Evolutionary conservation across 495 filamentous ascomycete genomes (phyloP).

Genomic region (Staphylotrichum tortipilum): DNA sequence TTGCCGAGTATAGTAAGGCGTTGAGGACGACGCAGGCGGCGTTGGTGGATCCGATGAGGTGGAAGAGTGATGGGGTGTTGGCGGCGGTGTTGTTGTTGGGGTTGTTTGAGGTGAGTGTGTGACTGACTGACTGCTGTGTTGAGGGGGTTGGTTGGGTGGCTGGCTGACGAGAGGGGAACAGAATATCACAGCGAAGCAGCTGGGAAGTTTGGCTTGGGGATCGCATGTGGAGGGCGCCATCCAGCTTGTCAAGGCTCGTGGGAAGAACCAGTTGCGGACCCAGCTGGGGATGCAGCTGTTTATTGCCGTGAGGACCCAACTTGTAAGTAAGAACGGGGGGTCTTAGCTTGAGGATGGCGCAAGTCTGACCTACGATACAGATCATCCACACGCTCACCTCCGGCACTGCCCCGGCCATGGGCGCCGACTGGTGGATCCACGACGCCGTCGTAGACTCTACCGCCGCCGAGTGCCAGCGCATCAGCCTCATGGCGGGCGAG

Average conservation of each 20-base stretch:
- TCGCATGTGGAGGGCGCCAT: constrained; percentile 48
- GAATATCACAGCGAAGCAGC: constrained; percentile 40
- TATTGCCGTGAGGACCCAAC: constrained; percentile 42
- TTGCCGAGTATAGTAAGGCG: constrained; percentile 40
- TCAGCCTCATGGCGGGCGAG: constrained; percentile 39
- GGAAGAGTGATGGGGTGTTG: constrained; percentile 46
- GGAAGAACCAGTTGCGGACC: constrained; percentile 41
- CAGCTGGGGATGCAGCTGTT: constrained; percentile 42
- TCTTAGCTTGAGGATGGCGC: not conserved
- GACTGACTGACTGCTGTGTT: not conserved
- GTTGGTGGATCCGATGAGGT: constrained; percentile 37
- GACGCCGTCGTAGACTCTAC: constrained; percentile 32
- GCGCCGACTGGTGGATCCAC: constrained; percentile 44
- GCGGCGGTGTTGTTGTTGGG: constrained; percentile 54
- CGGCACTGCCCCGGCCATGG: constrained; percentile 37
- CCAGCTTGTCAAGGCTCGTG: constrained; percentile 45
- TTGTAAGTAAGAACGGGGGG: constrained; percentile 27
- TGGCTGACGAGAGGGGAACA: constrained; percentile 32
- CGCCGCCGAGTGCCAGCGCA: constrained; percentile 32
- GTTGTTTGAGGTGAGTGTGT: constrained; percentile 52
- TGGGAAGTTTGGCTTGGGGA: constrained; percentile 42
- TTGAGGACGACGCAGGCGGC: constrained; percentile 46
- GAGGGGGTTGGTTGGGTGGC: not conserved
- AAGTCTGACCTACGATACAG: constrained; percentile 12
- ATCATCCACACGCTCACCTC: constrained; percentile 41